Percentiles rank a stretch among this genome's conserved stretches.
These are phyloP conservation scores for Notholithocarpus densiflorus DNA, from an alignment of 306 rosid genomes.

Conservation along the genomic window DNA sequence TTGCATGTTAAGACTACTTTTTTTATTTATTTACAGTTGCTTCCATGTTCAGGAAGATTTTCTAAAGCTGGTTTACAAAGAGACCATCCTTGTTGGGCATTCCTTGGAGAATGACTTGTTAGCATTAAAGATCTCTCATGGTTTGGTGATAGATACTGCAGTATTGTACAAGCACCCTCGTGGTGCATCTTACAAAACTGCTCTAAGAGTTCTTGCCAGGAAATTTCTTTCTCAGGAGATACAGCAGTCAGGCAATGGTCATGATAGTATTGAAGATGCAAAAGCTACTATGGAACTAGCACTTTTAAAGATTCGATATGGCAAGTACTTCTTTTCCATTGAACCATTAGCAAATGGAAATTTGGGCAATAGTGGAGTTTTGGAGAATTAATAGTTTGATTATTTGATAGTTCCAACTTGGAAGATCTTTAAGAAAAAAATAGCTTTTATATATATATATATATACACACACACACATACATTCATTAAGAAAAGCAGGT, in stretches of 20 bases:
- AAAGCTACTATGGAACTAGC: constrained; percentile 90
- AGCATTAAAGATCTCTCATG: constrained; percentile 80
- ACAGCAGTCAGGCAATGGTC: constrained; percentile 84
- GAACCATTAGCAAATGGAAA: neutral
- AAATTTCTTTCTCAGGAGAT: constrained; percentile 82
- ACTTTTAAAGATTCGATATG: constrained; percentile 68
- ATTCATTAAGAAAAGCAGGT: neutral
- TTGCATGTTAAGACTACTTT: constrained; percentile 24
- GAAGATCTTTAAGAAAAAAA: neutral
- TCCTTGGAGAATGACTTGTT: constrained; percentile 89
- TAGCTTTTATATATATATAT: neutral
- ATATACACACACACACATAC: neutral
- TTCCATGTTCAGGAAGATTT: constrained; percentile 64
- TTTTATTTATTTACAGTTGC: constrained; percentile 38
- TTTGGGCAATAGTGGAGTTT: neutral
- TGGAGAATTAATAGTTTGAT: neutral
- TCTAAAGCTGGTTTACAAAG: constrained; percentile 73
- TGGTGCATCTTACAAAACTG: constrained; percentile 66
- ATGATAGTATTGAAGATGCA: constrained; percentile 95
- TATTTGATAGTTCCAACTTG: neutral
- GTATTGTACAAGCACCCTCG: constrained; percentile 73
- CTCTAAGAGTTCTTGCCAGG: constrained; percentile 76
- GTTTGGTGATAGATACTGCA: constrained; percentile 80
- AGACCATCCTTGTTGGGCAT: constrained; percentile 87
- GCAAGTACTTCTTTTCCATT: constrained; percentile 38